Evolutionary conservation across 768 basidiomycete species (phyloP).

Genomic region (Leccinum broughii): DNA sequence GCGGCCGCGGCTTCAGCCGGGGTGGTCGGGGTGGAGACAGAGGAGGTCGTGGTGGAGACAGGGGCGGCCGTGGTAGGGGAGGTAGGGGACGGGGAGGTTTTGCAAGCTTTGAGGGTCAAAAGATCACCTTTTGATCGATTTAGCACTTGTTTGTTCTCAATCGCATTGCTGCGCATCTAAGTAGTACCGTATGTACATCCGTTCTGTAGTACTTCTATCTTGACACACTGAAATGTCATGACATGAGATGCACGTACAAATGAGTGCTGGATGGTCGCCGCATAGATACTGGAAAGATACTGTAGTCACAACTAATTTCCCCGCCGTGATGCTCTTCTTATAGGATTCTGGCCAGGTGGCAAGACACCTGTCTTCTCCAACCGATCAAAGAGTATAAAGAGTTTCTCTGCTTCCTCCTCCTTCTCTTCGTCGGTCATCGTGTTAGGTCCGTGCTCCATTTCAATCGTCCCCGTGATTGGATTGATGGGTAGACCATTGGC

Average conservation of each 20-base stretch:
- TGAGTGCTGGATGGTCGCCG: not conserved
- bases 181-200: not conserved
- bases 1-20: conserved; percentile 42
- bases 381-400: conserved; percentile 90
- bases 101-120: conserved; percentile 50
- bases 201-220: not conserved
- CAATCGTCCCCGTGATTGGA: conserved; percentile 82
- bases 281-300: not conserved
- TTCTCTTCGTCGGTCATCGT: conserved; percentile 96
- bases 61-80: conserved; percentile 42
- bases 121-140: conserved; percentile 44
- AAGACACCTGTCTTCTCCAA: conserved; percentile 76
- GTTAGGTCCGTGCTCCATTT: conserved; percentile 38
- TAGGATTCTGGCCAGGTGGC: conserved; percentile 65
- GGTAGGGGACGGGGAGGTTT: conserved; percentile 54
- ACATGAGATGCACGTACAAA: not conserved
- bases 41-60: conserved; percentile 37
- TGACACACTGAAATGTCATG: conserved; percentile 3
- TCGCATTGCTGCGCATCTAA: not conserved
- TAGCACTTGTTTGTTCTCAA: not conserved
- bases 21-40: conserved; percentile 45
- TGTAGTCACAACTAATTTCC: conserved; percentile 12
- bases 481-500: conserved; percentile 55
- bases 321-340: conserved; percentile 63
- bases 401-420: conserved; percentile 86